Evolutionary conservation across 805 yeast genomes (phyloP).

Genomic region (Candida ortonii): DNA sequence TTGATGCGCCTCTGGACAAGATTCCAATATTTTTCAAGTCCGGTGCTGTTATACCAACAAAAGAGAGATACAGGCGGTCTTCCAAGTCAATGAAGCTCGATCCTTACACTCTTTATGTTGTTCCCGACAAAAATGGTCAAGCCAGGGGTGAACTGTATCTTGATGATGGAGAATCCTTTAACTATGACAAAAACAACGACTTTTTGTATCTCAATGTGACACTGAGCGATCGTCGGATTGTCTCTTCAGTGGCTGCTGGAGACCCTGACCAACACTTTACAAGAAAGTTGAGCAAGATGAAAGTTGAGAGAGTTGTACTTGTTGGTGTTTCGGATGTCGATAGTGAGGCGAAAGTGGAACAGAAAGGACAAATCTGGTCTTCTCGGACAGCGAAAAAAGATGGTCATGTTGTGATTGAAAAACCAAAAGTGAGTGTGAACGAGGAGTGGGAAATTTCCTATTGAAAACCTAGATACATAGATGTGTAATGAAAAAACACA

Average conservation of each 20-base stretch:
- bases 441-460: constrained; percentile 41
- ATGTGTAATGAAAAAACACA: too few species aligned
- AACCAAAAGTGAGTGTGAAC: constrained; percentile 48
- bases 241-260: constrained; percentile 27
- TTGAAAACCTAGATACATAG: constrained; percentile 2
- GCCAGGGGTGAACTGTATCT: constrained; percentile 58
- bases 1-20: constrained; percentile 49
- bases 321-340: constrained; percentile 33
- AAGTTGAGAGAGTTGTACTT: constrained; percentile 54
- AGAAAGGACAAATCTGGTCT: constrained; percentile 38
- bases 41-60: constrained; percentile 69
- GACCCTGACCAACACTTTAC: constrained; percentile 16
- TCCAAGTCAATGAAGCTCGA: constrained; percentile 71
- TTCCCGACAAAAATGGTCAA: constrained; percentile 44
- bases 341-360: constrained; percentile 32
- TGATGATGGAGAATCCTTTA: constrained; percentile 81
- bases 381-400: constrained; percentile 28
- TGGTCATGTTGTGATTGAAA: constrained; percentile 36
- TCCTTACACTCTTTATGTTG: constrained; percentile 74
- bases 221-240: constrained; percentile 29
- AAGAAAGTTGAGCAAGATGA: constrained; percentile 32
- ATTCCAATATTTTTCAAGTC: constrained; percentile 75
- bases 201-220: constrained; percentile 40
- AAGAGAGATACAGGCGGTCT: constrained; percentile 77
- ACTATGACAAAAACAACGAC: constrained; percentile 51